A percentile compares a stretch with the other conserved stretches of the same genome.
Evolutionary conservation across 164 flowering plant species (phyloP).

Genomic region (Magnolia officinalis): DNA sequence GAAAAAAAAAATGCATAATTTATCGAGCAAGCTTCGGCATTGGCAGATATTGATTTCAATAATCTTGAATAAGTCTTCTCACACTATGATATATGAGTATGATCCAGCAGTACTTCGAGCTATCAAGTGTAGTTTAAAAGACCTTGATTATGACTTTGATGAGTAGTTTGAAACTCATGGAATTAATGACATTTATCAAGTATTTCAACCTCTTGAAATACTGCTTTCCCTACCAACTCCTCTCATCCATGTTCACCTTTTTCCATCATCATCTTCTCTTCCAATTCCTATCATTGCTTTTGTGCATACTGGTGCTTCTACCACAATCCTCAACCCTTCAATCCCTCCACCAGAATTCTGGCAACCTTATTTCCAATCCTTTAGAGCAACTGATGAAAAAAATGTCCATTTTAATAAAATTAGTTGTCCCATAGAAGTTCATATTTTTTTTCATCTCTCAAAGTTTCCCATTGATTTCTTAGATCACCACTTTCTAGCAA

Average conservation of each 20-base stretch:
- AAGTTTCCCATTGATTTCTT: not conserved
- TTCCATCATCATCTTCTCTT: not conserved
- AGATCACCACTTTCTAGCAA: not conserved
- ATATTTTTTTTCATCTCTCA: not conserved
- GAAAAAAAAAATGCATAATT: no score
- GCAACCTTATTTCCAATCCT: not conserved
- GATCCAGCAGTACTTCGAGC: no score
- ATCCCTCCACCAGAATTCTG: not conserved
- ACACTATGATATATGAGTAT: no score
- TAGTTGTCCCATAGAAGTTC: not conserved
- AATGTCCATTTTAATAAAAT: not conserved
- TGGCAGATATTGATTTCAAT: not conserved
- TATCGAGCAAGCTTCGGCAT: not conserved
- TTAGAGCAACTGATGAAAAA: not conserved
- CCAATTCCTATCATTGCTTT: not conserved
- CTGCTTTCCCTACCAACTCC: not conserved
- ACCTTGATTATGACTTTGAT: no score
- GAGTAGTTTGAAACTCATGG: no score
- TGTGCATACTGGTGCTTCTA: not conserved
- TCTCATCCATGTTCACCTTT: no score
- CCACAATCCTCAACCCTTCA: not conserved
- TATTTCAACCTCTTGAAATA: no score
- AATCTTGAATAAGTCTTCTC: not conserved
- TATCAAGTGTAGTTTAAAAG: no score
- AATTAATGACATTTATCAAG: no score